Conservation (phyloP, 257 asterid species). For the Prunella vulgaris region DNA sequence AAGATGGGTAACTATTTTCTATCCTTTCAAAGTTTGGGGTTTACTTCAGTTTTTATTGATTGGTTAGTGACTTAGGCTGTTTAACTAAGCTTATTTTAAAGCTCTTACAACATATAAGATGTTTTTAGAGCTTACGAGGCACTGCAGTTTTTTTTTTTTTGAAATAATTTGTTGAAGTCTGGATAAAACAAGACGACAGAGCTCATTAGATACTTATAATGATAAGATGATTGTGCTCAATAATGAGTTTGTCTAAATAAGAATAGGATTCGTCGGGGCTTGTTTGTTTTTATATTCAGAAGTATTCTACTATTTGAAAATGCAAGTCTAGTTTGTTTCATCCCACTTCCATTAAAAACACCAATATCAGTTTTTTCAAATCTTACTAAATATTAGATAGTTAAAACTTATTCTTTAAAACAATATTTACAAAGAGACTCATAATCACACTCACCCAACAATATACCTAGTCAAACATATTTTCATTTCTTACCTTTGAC, state of each 20-base stretch:
- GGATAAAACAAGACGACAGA: not conserved
- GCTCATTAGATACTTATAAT: not conserved
- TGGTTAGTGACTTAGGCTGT: not conserved
- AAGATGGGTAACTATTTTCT: constrained; percentile 74
- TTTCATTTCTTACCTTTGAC: not conserved
- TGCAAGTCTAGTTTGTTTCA: not conserved
- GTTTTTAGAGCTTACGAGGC: not conserved
- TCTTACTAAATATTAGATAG: not conserved
- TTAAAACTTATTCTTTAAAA: not conserved
- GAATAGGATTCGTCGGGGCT: not conserved
- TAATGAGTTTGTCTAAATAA: not conserved
- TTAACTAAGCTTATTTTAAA: not conserved
- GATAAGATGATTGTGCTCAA: not conserved
- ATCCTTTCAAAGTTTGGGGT: not conserved
- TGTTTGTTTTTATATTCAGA: not conserved
- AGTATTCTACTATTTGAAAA: not conserved
- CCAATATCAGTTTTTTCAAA: not conserved
- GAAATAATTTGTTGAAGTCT: not conserved
- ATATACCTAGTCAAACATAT: not conserved
- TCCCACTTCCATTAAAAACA: not conserved
- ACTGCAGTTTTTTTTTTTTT: not conserved
- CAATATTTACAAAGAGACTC: not conserved
- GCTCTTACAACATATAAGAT: not conserved
- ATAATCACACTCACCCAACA: not conserved
- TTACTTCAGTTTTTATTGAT: constrained; percentile 6